These are phyloP conservation scores for Cytospora schulzeri DNA, from an alignment of 2,329 filamentous ascomycete species.

Conservation along the genomic window DNA sequence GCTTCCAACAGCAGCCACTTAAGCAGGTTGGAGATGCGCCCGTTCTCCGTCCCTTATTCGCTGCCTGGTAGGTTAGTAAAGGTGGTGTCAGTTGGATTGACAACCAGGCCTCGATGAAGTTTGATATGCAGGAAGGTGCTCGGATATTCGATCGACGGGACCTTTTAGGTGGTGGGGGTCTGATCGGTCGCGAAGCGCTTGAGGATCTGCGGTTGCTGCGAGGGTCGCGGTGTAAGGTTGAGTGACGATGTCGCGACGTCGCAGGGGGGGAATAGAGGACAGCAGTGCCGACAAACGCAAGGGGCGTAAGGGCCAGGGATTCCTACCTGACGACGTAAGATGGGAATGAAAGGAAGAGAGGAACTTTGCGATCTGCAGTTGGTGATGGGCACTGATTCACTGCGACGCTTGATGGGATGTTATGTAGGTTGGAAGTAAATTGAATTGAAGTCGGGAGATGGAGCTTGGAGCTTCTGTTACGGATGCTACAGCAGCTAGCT, in stretches of 20 bases:
- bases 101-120: not conserved
- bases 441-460: not conserved
- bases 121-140: not conserved
- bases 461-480: not conserved
- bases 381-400: not conserved
- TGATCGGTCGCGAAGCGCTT: not conserved
- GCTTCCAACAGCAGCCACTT: not conserved
- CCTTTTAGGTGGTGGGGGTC: not conserved
- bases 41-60: not conserved
- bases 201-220: not conserved
- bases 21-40: not conserved
- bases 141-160: not conserved
- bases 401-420: not conserved
- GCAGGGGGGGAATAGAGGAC: not conserved
- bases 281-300: not conserved
- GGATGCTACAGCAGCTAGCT: not conserved
- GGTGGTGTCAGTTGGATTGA: not conserved
- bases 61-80: not conserved
- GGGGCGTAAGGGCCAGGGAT: not conserved
- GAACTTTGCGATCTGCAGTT: not conserved
- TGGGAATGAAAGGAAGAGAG: not conserved
- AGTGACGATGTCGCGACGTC: not conserved
- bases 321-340: not conserved
- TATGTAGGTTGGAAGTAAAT: not conserved
- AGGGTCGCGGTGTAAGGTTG: not conserved